Conservation (phyloP, 78 protist genomes). For the Polysphondylium violaceum region DNA sequence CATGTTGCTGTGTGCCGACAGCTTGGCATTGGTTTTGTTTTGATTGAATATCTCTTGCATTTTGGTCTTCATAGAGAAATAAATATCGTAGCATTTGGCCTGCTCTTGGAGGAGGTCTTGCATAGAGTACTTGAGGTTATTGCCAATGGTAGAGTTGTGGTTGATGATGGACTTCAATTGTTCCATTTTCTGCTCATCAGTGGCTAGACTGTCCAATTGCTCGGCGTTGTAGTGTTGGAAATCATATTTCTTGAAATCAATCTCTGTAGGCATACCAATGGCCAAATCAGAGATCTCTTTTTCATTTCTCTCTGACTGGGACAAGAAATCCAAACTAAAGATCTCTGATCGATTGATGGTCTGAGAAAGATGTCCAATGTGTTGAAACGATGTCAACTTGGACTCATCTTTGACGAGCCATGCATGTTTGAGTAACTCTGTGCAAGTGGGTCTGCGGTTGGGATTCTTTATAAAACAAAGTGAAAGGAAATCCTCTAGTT, state of each 20-base stretch:
- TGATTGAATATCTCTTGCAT: slow-evolving; percentile 44
- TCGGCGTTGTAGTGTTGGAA: slow-evolving; percentile 2
- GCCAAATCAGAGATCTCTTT: slow-evolving; percentile 18
- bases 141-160: slow-evolving; percentile 10
- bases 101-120: slow-evolving; percentile 41
- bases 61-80: slow-evolving; percentile 19
- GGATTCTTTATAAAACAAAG: slow-evolving; percentile 29
- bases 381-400: not conserved
- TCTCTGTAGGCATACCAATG: not conserved
- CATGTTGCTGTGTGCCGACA: slow-evolving; percentile 62
- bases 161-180: slow-evolving; percentile 32
- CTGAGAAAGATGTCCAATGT: not conserved
- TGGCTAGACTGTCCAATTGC: not conserved
- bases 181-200: slow-evolving; percentile 37
- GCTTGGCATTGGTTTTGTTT: slow-evolving; percentile 68
- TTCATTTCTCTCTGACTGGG: slow-evolving; percentile 57
- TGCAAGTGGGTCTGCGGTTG: not conserved
- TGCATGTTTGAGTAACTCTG: slow-evolving; percentile 40
- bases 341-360: slow-evolving; percentile 16
- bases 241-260: not conserved
- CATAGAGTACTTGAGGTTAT: slow-evolving; percentile 29
- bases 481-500: slow-evolving; percentile 2
- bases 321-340: slow-evolving; percentile 33
- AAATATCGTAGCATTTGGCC: slow-evolving; percentile 7
- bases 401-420: slow-evolving; percentile 18